These are phyloP conservation scores for Orbilia ellipsospora DNA, from an alignment of 2,329 filamentous ascomycete species.

Conservation along the genomic window DNA sequence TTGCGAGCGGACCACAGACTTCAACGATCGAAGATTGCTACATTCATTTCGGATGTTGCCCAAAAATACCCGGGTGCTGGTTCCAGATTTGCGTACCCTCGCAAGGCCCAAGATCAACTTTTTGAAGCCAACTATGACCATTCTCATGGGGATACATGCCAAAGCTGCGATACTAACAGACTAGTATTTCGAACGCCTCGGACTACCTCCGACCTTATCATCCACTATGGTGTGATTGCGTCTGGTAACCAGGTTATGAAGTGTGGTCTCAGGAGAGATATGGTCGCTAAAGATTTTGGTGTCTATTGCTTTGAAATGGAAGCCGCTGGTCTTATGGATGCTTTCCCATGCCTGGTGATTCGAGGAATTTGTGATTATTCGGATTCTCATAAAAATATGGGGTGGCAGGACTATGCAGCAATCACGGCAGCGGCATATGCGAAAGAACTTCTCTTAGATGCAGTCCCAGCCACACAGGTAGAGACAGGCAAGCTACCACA, in stretches of 20 bases:
- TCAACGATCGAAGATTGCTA: not conserved
- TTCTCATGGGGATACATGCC: not conserved
- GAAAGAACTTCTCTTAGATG: conserved; percentile 18
- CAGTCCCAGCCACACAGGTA: not conserved
- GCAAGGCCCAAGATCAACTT: conserved; percentile 8
- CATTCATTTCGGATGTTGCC: not conserved
- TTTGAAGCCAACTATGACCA: conserved; percentile 22
- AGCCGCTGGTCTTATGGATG: conserved; percentile 14
- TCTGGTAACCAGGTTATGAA: conserved; percentile 36
- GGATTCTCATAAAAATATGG: conserved; percentile 26
- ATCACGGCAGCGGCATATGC: conserved; percentile 19
- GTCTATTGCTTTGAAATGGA: conserved; percentile 27
- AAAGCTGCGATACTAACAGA: conserved; percentile 5
- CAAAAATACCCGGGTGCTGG: not conserved
- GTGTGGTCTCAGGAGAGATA: not conserved
- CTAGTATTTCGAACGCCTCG: not conserved
- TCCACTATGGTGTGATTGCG: conserved; percentile 25
- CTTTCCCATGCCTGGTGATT: conserved; percentile 19
- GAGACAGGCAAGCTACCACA: not conserved
- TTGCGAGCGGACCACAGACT: conserved; percentile 1
- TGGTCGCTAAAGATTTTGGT: not conserved
- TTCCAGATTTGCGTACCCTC: not conserved
- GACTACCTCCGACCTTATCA: not conserved
- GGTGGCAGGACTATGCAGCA: conserved; percentile 27
- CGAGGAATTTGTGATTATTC: conserved; percentile 27